Evolutionary conservation across 768 basidiomycete species (phyloP), one percentile per base, ranked within the genome.

Genomic region (Mycena galopus): DNA sequence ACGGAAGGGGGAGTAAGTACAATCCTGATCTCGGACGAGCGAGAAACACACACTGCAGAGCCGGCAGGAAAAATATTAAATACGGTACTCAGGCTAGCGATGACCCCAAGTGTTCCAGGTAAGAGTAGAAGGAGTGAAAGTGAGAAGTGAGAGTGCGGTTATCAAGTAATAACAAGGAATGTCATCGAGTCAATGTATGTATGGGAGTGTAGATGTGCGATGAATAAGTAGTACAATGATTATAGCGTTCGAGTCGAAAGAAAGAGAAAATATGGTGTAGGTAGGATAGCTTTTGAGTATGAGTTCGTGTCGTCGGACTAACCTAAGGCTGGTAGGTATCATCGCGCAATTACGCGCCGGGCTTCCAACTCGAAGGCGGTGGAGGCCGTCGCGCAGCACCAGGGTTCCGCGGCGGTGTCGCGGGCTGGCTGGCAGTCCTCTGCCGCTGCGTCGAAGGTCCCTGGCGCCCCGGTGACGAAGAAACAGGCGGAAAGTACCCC

Each of bases 291-390:
- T 69, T 55, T 69, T 39, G 17, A 27, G n/a, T n/a, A n/a, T n/a
- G n/a, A n/a, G n/a, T 44, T 60, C 59, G 47, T 47, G 5, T 19
- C 8, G 7, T n/a, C n/a, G n/a, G n/a, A n/a, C n/a, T n/a, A n/a
- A n/a, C 7, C 8, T n/a, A n/a, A n/a, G n/a, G n/a, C n/a, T n/a
- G n/a, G n/a, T n/a, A n/a, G 44, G 35, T 59, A 23, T 17, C 42
- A 23, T 39, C 32, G 16, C 58, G n/a, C 16, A 25, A 67, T 67
- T 33, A 62, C 32, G 47, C 53, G 6, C 53, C 14, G 1, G 84
- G 77, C 79, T 88, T 90, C 91, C 91, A 92, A 73, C 91, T 91
- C 39, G 91, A 92, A 16, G 91, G 90, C 11, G 91, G 90, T 2
- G 86, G 82, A 56, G n/a, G n/a, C n/a, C 51, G 60, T 35, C n/a